Base-by-base conservation (phyloP, 257 asterid species). In the Solanum pennellii region DNA sequence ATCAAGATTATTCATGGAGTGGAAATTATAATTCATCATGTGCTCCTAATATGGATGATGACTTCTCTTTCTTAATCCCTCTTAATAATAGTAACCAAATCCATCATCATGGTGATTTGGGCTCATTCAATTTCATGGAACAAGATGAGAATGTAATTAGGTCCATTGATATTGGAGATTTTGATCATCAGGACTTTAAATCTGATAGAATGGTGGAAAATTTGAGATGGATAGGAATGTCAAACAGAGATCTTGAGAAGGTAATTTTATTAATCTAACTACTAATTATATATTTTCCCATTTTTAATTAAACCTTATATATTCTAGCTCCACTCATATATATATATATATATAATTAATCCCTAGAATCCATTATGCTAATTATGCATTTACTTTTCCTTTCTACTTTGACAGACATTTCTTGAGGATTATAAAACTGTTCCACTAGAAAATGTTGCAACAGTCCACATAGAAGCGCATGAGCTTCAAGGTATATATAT, bases 201-300 rank as follows among this genome's bases (percentile, higher is more conserved):
- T 59, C 92, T 66, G 94, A 92, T 66, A 91, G 94, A 86, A 88
- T 90, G 93, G 93, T 90, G 29, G 98, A 95, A 90, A 95, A 91
- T 35, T 82, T 91, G 89, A 88, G 93, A 89, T 90, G 93, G 92
- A 91, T 91, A 2, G 93, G 92, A 83, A 91, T 91, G 93, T 88
- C 92, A 3, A 91, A 90, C 89, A 86, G 89, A 49, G 92, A 91
- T 76, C 88, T 91, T n/a, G 92, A 91, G 77, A 89, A 91, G 91
- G 93, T 91, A 90, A 62, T 15, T 73, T 49, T 5, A n/a, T n/a
- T 23, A 45, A 10, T 47, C n/a, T 80, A 29, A 56, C 65, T 7
- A 62, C 71, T 62, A 39, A 27, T 21, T 84, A 16, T n/a, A 41
- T 41, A 41, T 41, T 76, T 76, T 13, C 37, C 83, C 7, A 42